Evolutionary conservation across 2,329 filamentous ascomycete genomes (phyloP).

Genomic region (Aureobasidium sp.): DNA sequence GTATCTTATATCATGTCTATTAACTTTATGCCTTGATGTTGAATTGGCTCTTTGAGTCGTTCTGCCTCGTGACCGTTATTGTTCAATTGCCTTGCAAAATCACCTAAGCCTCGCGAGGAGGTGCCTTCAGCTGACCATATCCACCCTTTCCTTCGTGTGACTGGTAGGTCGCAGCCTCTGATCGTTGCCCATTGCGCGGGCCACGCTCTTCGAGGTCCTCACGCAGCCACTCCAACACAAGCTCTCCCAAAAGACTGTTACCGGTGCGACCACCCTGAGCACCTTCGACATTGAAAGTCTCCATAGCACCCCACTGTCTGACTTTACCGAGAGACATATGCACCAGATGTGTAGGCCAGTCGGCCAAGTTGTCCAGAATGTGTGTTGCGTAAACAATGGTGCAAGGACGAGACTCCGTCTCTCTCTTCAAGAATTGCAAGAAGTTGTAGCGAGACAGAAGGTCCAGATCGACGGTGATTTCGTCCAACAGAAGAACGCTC

Average conservation of each 20-base stretch:
- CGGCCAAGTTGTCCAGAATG: conserved; percentile 87
- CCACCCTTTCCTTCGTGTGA: conserved; percentile 51
- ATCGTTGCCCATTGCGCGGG: conserved; percentile 54
- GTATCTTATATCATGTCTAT: background rate
- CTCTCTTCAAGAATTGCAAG: conserved; percentile 71
- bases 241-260: conserved; percentile 76
- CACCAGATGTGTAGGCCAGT: conserved; percentile 91
- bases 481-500: conserved; percentile 83
- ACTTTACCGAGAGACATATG: conserved; percentile 89
- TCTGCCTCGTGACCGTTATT: background rate
- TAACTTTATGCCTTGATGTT: background rate
- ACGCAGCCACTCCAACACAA: conserved; percentile 81
- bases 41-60: background rate
- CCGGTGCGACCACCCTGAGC: conserved; percentile 46
- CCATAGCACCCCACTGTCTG: conserved; percentile 74
- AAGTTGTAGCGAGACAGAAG: conserved; percentile 79
- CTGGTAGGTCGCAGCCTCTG: conserved; percentile 58
- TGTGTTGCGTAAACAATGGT: conserved; percentile 98
- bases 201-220: conserved; percentile 72
- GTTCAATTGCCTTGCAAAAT: background rate
- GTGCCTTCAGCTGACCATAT: conserved; percentile 49
- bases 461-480: conserved; percentile 95
- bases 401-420: conserved; percentile 73
- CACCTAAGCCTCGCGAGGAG: background rate
- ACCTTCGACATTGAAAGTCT: conserved; percentile 53